Base-by-base conservation (phyloP, 139 green algal genomes). In the Pseudopediastrum boryanum region DNA sequence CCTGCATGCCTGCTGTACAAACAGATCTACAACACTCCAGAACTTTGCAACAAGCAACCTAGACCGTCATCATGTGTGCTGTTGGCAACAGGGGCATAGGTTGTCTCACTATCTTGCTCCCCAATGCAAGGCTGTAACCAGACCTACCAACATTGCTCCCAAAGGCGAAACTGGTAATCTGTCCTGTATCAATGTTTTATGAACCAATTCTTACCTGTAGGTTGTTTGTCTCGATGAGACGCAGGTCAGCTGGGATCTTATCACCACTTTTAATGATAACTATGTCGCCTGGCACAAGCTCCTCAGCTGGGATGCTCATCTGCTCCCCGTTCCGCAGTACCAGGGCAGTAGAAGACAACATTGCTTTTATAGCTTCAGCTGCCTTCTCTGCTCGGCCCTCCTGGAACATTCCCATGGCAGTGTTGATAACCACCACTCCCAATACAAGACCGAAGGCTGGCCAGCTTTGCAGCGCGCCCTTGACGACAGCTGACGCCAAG, bases 271-370 rank as follows among this genome's bases (percentile, higher is more conserved):
- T 78, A 4, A 95, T 44, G 70, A 91, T 71, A 31, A 95, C 83
- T 36, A 95, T 83, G 64, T 95, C 91, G 6, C 91, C 91, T 19
- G 89, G 89, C 8, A 95, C 91, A 29, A 96, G 74, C 59, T 93
- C 86, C 1, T 73, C 76, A 16, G 84, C 84, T 7, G 43, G 48
- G 3, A 89, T 66, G 33, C 76, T 79, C 27, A 12, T 25, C 31
- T 33, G 44, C 70, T 81, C 8, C 23, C 84, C 84, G 19, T 79
- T 77, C 2, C 84, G 75, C 43, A 85, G 2, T 12, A 83, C 67
- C 5, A 71, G 31, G 27, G 64, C 64, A 23, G 51, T 81, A 31
- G 71, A 56, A 3, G 63, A 85, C 59, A 86, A 69, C 81, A 86
- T 83, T 31, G 81, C 75, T 42, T 83, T 83, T 43, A 81, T 71